Evolutionary conservation across 257 asterid genomes (phyloP), one percentile per base, ranked within the genome.

Genomic region (Capsicum baccatum): DNA sequence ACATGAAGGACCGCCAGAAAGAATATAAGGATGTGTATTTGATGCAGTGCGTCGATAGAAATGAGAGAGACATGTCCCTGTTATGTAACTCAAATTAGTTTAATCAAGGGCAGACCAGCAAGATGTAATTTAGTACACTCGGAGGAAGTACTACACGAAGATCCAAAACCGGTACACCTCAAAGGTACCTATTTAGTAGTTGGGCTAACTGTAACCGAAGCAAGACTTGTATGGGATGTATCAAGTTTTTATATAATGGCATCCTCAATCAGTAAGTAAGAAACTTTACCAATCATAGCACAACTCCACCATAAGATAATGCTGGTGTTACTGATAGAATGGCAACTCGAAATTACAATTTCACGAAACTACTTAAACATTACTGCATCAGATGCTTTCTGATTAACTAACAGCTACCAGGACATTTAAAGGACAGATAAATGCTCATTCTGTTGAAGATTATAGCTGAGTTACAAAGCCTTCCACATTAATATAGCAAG

Each of bases 1-100:
- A 97, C 95, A 56, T 97, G 99, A 39, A 97, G 60, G 83, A 94
- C 94, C 35, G 99, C 98, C 87, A 97, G 88, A 87, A 94, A 97
- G 95, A 97, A 95, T 82, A 97, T 90, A 74, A 97, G 98, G 76
- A 97, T 94, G 91, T 97, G 99, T 85, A 97, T 85, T 89, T 95
- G 97, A 88, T 97, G 99, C 83, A 97, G 90, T 79, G 94, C 97
- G 69, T 94, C 92, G 55, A 93, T 91, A 48, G 97, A 83, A 83
- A 94, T 92, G 68, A 95, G 93, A 6, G 94, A 55, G 60, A 88
- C 92, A 1, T 35, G 58, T 50, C 92, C 98, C 98, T 95, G 92
- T 58, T 21, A 74, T 81, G 83, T 79, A 76, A 19, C 59, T 63
- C 69, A 79, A 52, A 84, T 83, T 55, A 78, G 83, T 52, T 52